Percentiles rank a stretch among this genome's conserved stretches.
Evolutionary conservation across 75 land plant genomes (phyloP).

Genomic region (Sequoia sempervirens): DNA sequence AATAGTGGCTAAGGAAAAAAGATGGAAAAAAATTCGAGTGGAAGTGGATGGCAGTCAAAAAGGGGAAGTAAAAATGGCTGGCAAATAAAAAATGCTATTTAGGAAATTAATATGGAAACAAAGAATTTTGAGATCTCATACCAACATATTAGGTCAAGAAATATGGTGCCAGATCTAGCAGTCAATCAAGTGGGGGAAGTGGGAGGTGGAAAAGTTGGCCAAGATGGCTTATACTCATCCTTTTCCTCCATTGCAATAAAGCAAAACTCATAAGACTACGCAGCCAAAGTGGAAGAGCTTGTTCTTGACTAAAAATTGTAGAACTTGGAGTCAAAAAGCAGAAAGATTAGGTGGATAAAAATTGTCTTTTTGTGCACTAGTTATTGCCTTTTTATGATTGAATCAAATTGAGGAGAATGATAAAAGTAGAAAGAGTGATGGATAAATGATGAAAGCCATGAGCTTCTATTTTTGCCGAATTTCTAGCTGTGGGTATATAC

Average conservation of each 20-base stretch:
- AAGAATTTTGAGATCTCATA: not conserved
- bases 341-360: not conserved
- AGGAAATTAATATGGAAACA: too few relatives aligned
- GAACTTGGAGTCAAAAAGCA: not conserved
- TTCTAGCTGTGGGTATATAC: too few relatives aligned
- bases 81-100: not conserved
- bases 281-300: not conserved
- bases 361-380: too few relatives aligned
- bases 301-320: not conserved
- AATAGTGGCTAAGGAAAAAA: not conserved
- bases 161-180: not conserved
- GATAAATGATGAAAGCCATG: too few relatives aligned
- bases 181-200: not conserved
- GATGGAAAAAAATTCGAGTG: not conserved
- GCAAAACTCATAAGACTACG: too few relatives aligned
- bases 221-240: not conserved
- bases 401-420: too few relatives aligned
- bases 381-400: too few relatives aligned
- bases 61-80: not conserved
- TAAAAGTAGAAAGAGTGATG: too few relatives aligned
- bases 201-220: not conserved
- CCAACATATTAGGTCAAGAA: not conserved
- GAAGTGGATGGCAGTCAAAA: not conserved
- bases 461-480: too few relatives aligned
- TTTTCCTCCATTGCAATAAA: not conserved